These are phyloP conservation scores for Entamoeba histolytica DNA, from an alignment of 208 protist genomes.

Conservation along the genomic window DNA sequence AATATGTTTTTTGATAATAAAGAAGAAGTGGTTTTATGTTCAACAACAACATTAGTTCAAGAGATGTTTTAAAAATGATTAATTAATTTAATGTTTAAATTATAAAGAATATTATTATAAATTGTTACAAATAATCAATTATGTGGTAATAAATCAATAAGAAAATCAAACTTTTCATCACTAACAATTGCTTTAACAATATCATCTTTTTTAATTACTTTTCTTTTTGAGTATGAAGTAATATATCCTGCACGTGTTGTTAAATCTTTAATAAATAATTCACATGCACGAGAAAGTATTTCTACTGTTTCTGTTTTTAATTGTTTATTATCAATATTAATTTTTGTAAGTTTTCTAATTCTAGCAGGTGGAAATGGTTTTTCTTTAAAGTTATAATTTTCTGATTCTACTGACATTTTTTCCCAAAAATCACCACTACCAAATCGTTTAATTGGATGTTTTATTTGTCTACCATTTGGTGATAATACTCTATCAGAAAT, in stretches of 20 bases:
- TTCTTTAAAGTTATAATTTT: background rate
- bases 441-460: background rate
- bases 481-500: background rate
- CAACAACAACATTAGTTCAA: too few relatives aligned
- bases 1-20: too few relatives aligned
- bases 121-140: background rate
- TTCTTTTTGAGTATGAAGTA: background rate
- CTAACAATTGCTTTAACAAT: background rate
- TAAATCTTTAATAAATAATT: background rate
- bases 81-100: too few relatives aligned
- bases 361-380: background rate
- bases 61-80: too few relatives aligned
- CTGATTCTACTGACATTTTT: background rate
- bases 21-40: too few relatives aligned
- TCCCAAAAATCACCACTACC: background rate
- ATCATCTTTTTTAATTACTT: background rate
- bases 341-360: background rate
- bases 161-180: background rate
- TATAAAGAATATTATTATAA: too few relatives aligned
- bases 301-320: background rate
- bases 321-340: background rate
- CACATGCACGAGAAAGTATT: background rate
- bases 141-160: background rate
- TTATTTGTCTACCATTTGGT: background rate
- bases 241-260: background rate